phyloP scores from a whole-genome alignment of 2,329 filamentous ascomycete genomes.

The Fusarium multiceps region DNA sequence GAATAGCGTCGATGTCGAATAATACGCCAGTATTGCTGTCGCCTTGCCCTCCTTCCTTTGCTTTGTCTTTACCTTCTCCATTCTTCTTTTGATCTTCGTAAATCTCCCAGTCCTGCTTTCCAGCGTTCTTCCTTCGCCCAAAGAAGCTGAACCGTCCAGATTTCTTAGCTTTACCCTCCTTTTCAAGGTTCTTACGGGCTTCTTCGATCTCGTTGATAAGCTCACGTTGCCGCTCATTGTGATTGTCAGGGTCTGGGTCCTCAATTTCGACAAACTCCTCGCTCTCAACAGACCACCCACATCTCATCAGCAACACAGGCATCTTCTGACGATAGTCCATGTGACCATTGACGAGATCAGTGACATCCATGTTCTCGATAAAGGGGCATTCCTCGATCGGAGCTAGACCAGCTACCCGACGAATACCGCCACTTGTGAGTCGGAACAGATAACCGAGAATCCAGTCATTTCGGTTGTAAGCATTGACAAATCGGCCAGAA shows the following conservation, averaged over 20 bases:
- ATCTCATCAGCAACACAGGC: constrained; percentile 85
- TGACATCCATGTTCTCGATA: constrained; percentile 90
- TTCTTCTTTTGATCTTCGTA: constrained; percentile 77
- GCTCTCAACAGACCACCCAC: constrained; percentile 90
- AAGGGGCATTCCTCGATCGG: constrained; percentile 80
- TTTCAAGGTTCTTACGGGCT: constrained; percentile 86
- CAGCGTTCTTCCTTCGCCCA: constrained; percentile 80
- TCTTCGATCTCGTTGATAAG: constrained; percentile 97
- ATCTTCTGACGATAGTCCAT: constrained; percentile 97
- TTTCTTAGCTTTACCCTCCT: constrained; percentile 75
- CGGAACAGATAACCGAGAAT: constrained; percentile 97
- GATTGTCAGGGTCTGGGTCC: constrained; percentile 95
- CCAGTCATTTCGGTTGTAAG: constrained; percentile 95
- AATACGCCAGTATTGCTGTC: constrained; percentile 74
- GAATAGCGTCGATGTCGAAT: constrained; percentile 95
- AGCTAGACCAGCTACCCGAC: constrained; percentile 85
- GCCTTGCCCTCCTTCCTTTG: constrained; percentile 51
- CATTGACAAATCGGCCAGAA: constrained; percentile 92
- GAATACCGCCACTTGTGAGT: constrained; percentile 90
- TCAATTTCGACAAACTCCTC: constrained; percentile 98
- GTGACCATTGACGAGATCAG: constrained; percentile 86
- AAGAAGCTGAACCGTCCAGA: constrained; percentile 77
- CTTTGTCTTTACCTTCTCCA: constrained; percentile 44
- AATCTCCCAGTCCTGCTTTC: constrained; percentile 93
- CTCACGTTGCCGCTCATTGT: constrained; percentile 86